These are phyloP conservation scores for Tylopilus sp. DNA, from an alignment of 768 basidiomycete species.

Conservation along the genomic window DNA sequence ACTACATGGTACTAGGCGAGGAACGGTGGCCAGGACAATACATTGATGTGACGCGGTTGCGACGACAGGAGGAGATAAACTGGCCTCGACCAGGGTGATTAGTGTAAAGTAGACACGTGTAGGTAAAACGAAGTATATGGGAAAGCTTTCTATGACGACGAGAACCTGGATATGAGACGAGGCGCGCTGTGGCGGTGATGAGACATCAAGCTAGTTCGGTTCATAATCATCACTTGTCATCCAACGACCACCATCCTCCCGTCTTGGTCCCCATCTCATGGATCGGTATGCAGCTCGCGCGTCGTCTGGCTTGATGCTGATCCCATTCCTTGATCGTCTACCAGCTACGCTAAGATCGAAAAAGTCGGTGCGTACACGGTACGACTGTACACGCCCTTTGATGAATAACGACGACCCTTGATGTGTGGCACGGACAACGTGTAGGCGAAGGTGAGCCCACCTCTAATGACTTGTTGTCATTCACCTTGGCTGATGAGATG, in stretches of 20 bases:
- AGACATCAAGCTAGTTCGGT: constrained; percentile 11
- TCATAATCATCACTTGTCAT: constrained; percentile 15
- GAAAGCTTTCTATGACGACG: constrained; percentile 19
- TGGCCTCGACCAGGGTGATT: constrained; percentile 69
- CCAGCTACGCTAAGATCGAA: constrained; percentile 93
- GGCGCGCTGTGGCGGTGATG: constrained; percentile 11
- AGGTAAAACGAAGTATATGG: constrained; percentile 6
- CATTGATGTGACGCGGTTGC: constrained; percentile 65
- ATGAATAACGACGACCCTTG: constrained; percentile 16
- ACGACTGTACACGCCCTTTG: constrained; percentile 1
- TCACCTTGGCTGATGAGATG: constrained; percentile 3
- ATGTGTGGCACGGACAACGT: constrained; percentile 16
- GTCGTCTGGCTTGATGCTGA: constrained; percentile 16
- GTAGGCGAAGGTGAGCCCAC: constrained; percentile 42
- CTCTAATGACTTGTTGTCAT: too few species aligned
- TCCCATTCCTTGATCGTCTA: constrained; percentile 13
- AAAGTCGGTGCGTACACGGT: constrained; percentile 82
- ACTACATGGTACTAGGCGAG: constrained; percentile 44
- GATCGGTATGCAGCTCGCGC: constrained; percentile 29
- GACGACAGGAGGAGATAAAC: constrained; percentile 51
- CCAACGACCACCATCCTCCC: constrained; percentile 12
- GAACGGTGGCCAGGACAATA: constrained; percentile 71
- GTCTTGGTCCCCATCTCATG: constrained; percentile 18
- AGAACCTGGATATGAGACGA: constrained; percentile 5
- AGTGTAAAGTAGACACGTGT: neutral